A percentile compares a stretch with the other conserved stretches of the same genome.
Evolutionary conservation across 23 red algal species (phyloP).

Genomic region (Gracilariopsis chorda): DNA sequence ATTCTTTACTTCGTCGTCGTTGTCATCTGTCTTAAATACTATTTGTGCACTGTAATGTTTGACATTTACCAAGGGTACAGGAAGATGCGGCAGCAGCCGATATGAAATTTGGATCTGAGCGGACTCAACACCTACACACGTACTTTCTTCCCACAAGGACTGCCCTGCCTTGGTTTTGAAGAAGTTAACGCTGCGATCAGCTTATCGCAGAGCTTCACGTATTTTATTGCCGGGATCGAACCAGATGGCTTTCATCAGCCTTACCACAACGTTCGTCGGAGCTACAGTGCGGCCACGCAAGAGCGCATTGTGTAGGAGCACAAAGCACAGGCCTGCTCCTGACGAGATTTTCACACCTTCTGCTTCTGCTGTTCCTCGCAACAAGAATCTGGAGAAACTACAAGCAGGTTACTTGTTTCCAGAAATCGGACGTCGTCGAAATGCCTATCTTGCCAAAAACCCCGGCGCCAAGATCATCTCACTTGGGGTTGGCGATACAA

Average conservation of each 20-base stretch:
- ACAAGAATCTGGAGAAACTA: conserved; percentile 88
- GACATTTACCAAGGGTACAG: no score
- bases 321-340: not conserved
- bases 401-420: conserved; percentile 99
- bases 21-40: no score
- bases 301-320: not conserved
- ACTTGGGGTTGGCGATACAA: conserved; percentile 96
- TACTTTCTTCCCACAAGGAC: no score
- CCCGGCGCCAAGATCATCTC: conserved; percentile 87
- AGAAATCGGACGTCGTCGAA: conserved; percentile 85
- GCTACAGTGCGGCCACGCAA: not conserved
- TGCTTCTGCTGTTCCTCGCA: conserved; percentile 72
- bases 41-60: no score
- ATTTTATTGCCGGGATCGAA: no score
- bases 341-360: not conserved
- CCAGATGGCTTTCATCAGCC: conserved; percentile 52
- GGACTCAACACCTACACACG: no score
- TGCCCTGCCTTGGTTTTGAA: no score
- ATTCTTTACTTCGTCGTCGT: no score
- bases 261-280: conserved; percentile 16
- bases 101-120: no score
- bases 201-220: no score
- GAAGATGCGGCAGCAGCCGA: no score
- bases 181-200: no score
- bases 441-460: conserved; percentile 74